A percentile compares a stretch with the other conserved stretches of the same genome.
Evolutionary conservation across 1,284 basidiomycete species (phyloP).

Genomic region (Cryptococcus hybrid): DNA sequence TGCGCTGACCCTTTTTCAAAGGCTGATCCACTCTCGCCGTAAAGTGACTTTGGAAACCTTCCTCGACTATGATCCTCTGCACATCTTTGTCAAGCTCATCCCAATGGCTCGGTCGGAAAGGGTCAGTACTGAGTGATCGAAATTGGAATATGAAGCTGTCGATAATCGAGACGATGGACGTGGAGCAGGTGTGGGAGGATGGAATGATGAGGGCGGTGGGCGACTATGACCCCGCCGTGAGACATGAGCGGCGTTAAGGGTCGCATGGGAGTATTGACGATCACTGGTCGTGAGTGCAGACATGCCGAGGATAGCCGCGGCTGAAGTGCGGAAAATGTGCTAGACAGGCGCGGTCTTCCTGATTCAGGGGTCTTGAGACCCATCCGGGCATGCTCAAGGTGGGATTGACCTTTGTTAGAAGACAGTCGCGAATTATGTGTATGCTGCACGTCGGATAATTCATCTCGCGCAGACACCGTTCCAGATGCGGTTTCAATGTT

Average conservation of each 20-base stretch:
- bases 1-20: constrained; percentile 38
- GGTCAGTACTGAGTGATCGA: constrained; percentile 8
- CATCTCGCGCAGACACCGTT: not conserved
- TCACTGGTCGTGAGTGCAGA: not conserved
- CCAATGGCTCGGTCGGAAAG: constrained; percentile 39
- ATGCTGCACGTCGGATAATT: not conserved
- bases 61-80: constrained; percentile 21
- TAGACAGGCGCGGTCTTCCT: constrained; percentile 5
- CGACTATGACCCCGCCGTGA: constrained; percentile 1
- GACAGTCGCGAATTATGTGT: not conserved
- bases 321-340: constrained; percentile 12
- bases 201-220: constrained; percentile 36
- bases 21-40: constrained; percentile 35
- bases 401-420: constrained; percentile 5
- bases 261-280: too few species aligned
- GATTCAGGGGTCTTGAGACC: constrained; percentile 19
- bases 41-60: constrained; percentile 26
- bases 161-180: constrained; percentile 29
- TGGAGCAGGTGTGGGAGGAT: constrained; percentile 27
- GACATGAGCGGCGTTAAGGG: not conserved
- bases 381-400: constrained; percentile 10
- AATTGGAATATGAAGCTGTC: constrained; percentile 14
- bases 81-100: constrained; percentile 44
- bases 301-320: constrained; percentile 4
- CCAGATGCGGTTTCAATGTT: not conserved